Percentiles rank a stretch among this genome's conserved stretches.
These are phyloP conservation scores for Immersiella caudata DNA, from an alignment of 495 filamentous ascomycete genomes.

Conservation along the genomic window DNA sequence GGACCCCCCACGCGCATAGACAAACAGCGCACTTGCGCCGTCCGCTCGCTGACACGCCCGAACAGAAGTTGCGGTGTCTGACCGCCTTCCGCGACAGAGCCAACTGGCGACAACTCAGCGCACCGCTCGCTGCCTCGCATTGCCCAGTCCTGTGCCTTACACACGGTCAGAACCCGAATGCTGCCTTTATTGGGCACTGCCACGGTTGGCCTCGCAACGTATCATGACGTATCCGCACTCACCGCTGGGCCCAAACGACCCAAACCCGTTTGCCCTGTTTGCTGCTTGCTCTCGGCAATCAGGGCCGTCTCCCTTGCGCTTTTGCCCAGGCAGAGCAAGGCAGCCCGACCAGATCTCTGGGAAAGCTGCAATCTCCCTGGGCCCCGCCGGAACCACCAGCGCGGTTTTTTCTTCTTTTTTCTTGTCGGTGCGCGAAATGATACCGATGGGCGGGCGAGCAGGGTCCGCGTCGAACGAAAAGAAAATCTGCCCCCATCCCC, in stretches of 20 bases:
- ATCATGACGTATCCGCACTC: conserved; percentile 18
- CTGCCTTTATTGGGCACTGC: conserved; percentile 20
- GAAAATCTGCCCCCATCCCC: conserved; percentile 13
- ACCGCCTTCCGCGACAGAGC: conserved; percentile 25
- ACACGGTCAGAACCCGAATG: background rate
- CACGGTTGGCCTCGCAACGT: conserved; percentile 24
- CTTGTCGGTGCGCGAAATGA: conserved; percentile 1
- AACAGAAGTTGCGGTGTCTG: conserved; percentile 38
- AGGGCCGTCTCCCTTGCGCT: conserved; percentile 1
- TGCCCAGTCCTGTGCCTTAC: conserved; percentile 6
- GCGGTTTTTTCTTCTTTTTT: conserved; percentile 1
- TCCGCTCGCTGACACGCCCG: conserved; percentile 15
- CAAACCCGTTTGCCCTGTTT: conserved; percentile 17
- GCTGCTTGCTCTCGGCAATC: background rate
- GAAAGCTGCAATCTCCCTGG: conserved; percentile 6
- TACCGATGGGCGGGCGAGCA: conserved; percentile 18
- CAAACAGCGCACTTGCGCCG: conserved; percentile 25
- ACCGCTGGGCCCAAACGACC: background rate
- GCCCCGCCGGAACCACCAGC: conserved; percentile 7
- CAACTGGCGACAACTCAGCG: conserved; percentile 12
- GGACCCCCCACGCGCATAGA: conserved; percentile 34
- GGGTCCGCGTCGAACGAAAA: conserved; percentile 21
- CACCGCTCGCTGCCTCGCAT: conserved; percentile 17
- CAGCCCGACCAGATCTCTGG: conserved; percentile 4
- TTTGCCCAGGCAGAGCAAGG: background rate